Conservation (phyloP, 2,329 filamentous ascomycete genomes). For the Stachybotrys chartarum region DNA sequence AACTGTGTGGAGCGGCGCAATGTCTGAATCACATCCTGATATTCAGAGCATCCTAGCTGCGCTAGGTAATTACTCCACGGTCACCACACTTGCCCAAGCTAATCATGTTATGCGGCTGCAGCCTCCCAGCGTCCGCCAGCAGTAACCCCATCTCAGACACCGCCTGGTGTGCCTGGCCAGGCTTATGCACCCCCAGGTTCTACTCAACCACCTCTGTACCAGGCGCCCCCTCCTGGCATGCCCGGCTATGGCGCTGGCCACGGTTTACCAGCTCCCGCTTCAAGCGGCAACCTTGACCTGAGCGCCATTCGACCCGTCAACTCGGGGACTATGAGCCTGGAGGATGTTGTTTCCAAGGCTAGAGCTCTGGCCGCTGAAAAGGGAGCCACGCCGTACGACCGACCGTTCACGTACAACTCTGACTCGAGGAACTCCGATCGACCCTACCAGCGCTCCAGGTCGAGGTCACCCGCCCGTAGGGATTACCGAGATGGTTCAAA, state of each 20-base stretch:
- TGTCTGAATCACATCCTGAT: conserved; percentile 31
- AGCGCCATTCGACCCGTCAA: conserved; percentile 72
- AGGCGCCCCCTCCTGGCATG: conserved; percentile 28
- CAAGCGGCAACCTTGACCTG: conserved; percentile 71
- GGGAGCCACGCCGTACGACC: conserved; percentile 58
- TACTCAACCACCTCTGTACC: conserved; percentile 24
- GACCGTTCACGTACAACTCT: conserved; percentile 38
- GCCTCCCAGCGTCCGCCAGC: conserved; percentile 37
- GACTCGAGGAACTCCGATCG: conserved; percentile 30
- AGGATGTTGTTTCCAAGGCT: conserved; percentile 78
- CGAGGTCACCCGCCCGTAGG: conserved; percentile 68
- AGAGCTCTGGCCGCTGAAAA: conserved; percentile 76
- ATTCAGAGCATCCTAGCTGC: conserved; percentile 42
- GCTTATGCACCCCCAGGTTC: conserved; percentile 31
- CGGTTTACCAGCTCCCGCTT: conserved; percentile 58
- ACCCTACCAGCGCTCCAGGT: conserved; percentile 59
- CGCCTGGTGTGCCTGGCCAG: conserved; percentile 27
- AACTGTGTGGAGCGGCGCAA: conserved; percentile 5
- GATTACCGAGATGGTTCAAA: conserved; percentile 70
- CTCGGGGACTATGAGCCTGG: conserved; percentile 75
- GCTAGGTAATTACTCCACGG: conserved; percentile 29
- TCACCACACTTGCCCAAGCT: not conserved
- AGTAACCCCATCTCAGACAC: conserved; percentile 34
- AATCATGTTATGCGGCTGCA: conserved; percentile 13
- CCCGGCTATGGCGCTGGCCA: conserved; percentile 33